Evolutionary conservation across 495 filamentous ascomycete species (phyloP).

Genomic region (Neurospora sp.): DNA sequence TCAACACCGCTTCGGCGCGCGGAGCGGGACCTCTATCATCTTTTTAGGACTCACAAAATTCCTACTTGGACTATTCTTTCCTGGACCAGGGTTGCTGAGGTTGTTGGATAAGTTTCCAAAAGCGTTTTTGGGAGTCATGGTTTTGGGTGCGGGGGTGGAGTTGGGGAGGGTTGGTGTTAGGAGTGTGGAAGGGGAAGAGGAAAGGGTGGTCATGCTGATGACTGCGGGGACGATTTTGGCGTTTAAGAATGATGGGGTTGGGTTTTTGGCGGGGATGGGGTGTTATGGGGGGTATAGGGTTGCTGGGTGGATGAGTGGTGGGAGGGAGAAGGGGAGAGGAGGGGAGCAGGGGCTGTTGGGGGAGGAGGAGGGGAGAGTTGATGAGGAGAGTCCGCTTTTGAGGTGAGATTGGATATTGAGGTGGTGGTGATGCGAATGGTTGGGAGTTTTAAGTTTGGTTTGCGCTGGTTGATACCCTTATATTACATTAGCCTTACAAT

Average conservation of each 20-base stretch:
- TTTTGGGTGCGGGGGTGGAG: slow-evolving; percentile 80
- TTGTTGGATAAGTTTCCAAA: slow-evolving; percentile 62
- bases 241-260: slow-evolving; percentile 83
- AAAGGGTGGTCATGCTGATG: slow-evolving; percentile 82
- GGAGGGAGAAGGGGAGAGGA: not conserved
- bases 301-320: not conserved
- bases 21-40: slow-evolving; percentile 74
- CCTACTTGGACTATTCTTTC: slow-evolving; percentile 61
- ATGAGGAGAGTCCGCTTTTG: slow-evolving; percentile 15
- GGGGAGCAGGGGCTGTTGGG: not conserved
- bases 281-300: slow-evolving; percentile 21
- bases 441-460: not conserved
- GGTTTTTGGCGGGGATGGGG: slow-evolving; percentile 71
- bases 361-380: not conserved
- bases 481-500: not conserved
- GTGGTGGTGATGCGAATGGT: not conserved
- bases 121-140: slow-evolving; percentile 72
- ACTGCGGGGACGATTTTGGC: slow-evolving; percentile 72
- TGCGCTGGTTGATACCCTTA: not conserved
- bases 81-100: slow-evolving; percentile 52
- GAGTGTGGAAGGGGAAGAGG: slow-evolving; percentile 52
- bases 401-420: not conserved
- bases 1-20: slow-evolving; percentile 82
- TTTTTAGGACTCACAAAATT: slow-evolving; percentile 66
- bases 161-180: slow-evolving; percentile 74